These are phyloP conservation scores for Hymenoscyphus scutula DNA, from an alignment of 2,329 filamentous ascomycete genomes.

Conservation along the genomic window DNA sequence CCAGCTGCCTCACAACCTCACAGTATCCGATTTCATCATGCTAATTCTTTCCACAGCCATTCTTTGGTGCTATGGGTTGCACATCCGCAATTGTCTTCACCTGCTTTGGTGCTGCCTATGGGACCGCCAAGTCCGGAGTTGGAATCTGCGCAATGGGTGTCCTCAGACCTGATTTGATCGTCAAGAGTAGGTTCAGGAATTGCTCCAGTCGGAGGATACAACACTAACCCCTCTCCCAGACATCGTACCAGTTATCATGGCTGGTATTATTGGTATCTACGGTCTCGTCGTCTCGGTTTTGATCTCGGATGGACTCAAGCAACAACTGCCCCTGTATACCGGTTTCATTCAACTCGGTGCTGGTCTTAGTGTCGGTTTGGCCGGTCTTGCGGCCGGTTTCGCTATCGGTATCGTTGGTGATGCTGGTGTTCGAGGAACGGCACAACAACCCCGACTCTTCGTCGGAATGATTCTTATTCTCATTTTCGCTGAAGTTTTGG, in stretches of 20 bases:
- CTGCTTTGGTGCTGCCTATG: constrained; percentile 94
- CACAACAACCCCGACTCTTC: constrained; percentile 66
- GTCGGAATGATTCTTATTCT: constrained; percentile 81
- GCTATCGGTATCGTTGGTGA: constrained; percentile 87
- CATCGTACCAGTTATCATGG: constrained; percentile 99
- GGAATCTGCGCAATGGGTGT: constrained; percentile 99
- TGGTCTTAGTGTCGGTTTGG: constrained; percentile 76
- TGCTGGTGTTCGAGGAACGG: constrained; percentile 82
- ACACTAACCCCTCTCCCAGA: constrained; percentile 52
- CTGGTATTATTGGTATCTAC: constrained; percentile 99
- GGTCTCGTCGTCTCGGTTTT: constrained; percentile 84
- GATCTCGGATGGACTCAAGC: constrained; percentile 75
- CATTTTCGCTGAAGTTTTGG: constrained; percentile 82
- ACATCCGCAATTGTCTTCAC: constrained; percentile 94
- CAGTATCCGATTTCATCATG: constrained; percentile 26
- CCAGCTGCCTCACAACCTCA: constrained; percentile 5
- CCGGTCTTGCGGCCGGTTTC: constrained; percentile 81
- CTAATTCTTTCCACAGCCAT: constrained; percentile 54
- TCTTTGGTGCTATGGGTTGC: constrained; percentile 98
- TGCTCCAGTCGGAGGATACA: neutral
- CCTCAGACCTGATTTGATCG: constrained; percentile 93
- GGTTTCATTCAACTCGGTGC: constrained; percentile 85
- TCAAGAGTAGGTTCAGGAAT: constrained; percentile 77
- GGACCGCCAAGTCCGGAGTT: constrained; percentile 98
- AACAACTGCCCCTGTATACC: constrained; percentile 71